Conservation (phyloP, 257 asterid genomes). For the Scutellaria galericulata region DNA sequence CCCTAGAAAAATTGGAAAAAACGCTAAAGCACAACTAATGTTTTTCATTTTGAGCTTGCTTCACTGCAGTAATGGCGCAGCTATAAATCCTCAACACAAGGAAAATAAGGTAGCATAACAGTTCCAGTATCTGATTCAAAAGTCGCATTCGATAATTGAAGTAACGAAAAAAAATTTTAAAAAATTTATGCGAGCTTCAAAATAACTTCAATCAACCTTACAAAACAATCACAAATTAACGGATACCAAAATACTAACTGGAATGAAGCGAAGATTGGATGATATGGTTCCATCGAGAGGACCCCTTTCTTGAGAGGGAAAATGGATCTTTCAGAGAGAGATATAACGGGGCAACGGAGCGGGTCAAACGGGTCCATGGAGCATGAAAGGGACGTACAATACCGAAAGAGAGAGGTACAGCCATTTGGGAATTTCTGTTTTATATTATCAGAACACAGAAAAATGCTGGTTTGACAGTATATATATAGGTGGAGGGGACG, state of each 20-base stretch:
- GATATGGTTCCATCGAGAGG: conserved; percentile 40
- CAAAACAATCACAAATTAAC: neutral
- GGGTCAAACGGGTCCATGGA: conserved; percentile 50
- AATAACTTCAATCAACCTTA: neutral
- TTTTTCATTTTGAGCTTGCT: neutral
- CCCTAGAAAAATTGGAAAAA: neutral
- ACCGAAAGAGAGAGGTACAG: conserved; percentile 48
- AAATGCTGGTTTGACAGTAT: conserved; percentile 30
- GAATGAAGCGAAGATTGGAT: conserved; percentile 61
- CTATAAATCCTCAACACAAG: neutral
- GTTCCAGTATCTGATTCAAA: conserved; percentile 12
- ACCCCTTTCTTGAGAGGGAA: conserved; percentile 42
- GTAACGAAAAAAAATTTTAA: neutral
- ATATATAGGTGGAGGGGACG: conserved; percentile 17
- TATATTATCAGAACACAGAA: neutral
- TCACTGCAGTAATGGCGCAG: neutral
- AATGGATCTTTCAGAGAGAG: conserved; percentile 33
- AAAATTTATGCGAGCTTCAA: neutral
- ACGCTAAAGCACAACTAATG: neutral
- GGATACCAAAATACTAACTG: conserved; percentile 46
- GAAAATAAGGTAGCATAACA: conserved; percentile 5
- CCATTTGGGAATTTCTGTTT: conserved; percentile 44
- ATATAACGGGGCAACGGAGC: conserved; percentile 44
- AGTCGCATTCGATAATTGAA: conserved; percentile 18
- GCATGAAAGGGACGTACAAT: conserved; percentile 50